phyloP scores from a whole-genome alignment of 257 asterid species.

The Craterostigma plantagineum region DNA sequence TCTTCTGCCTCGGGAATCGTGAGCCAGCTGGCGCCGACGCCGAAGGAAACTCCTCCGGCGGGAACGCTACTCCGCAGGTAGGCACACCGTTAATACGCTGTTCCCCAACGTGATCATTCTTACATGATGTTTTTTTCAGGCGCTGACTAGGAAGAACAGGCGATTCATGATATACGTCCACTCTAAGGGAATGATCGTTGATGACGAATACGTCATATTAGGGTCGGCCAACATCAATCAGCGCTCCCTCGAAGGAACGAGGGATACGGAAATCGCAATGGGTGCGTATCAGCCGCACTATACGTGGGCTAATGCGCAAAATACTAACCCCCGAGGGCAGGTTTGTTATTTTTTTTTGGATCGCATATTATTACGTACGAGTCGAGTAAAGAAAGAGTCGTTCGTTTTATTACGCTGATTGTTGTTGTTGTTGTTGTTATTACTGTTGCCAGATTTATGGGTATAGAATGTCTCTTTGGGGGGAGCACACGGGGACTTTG shows the following conservation, averaged over 20 bases:
- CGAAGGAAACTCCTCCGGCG: conserved; percentile 10
- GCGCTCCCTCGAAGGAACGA: conserved; percentile 73
- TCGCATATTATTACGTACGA: no score
- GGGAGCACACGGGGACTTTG: conserved; percentile 58
- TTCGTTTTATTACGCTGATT: neutral
- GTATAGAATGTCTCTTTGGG: conserved; percentile 89
- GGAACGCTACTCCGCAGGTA: conserved; percentile 72
- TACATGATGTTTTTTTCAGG: conserved; percentile 16
- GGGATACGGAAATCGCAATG: conserved; percentile 88
- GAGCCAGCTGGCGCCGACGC: conserved; percentile 31
- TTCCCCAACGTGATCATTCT: no score
- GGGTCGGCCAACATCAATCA: conserved; percentile 97
- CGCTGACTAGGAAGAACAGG: conserved; percentile 27
- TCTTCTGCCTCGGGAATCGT: conserved; percentile 88
- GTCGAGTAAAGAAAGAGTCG: no score
- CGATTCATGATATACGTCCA: conserved; percentile 95
- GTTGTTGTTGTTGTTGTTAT: neutral
- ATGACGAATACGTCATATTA: conserved; percentile 63
- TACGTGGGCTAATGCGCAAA: conserved; percentile 42
- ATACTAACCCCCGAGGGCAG: conserved; percentile 51
- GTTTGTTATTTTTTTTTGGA: conserved; percentile 20
- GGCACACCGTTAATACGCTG: no score
- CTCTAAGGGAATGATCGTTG: conserved; percentile 95
- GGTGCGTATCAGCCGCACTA: conserved; percentile 84
- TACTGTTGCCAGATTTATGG: conserved; percentile 42